Evolutionary conservation across 2,329 filamentous ascomycete genomes (phyloP).

Genomic region (Chrysosporium queenslandicum): DNA sequence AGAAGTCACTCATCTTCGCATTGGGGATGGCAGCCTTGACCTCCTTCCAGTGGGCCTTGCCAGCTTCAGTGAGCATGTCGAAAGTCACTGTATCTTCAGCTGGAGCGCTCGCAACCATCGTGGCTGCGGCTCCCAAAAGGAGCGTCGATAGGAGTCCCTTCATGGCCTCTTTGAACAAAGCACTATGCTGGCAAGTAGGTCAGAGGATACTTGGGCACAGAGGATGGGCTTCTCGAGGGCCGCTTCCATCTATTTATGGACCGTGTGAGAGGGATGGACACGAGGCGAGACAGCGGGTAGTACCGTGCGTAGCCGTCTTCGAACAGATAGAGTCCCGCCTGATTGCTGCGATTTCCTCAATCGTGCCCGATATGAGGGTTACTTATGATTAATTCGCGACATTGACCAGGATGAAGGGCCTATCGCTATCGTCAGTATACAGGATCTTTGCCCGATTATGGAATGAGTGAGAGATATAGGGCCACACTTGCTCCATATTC

Average conservation of each 20-base stretch:
- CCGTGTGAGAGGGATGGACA: background rate
- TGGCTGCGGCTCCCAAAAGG: conserved; percentile 11
- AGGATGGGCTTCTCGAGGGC: no score
- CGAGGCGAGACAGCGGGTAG: background rate
- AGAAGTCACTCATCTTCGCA: conserved; percentile 57
- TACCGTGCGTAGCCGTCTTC: background rate
- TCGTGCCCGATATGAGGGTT: no score
- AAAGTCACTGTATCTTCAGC: background rate
- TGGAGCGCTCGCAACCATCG: background rate
- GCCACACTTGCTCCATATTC: no score
- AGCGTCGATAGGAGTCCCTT: conserved; percentile 13
- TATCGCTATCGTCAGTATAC: background rate
- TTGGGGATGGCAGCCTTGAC: conserved; percentile 74
- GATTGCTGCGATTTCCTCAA: background rate
- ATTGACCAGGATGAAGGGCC: background rate
- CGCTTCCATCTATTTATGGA: no score
- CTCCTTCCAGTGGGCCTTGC: conserved; percentile 78
- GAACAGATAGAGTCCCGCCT: background rate
- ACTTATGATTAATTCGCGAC: background rate
- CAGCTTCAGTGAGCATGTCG: conserved; percentile 48
- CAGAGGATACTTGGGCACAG: no score
- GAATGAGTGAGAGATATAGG: no score
- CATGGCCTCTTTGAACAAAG: conserved; percentile 4
- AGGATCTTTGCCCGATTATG: no score
- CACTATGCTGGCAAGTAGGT: background rate